These are phyloP conservation scores for Fusarium agapanthi DNA, from an alignment of 2,329 filamentous ascomycete species.

Conservation along the genomic window DNA sequence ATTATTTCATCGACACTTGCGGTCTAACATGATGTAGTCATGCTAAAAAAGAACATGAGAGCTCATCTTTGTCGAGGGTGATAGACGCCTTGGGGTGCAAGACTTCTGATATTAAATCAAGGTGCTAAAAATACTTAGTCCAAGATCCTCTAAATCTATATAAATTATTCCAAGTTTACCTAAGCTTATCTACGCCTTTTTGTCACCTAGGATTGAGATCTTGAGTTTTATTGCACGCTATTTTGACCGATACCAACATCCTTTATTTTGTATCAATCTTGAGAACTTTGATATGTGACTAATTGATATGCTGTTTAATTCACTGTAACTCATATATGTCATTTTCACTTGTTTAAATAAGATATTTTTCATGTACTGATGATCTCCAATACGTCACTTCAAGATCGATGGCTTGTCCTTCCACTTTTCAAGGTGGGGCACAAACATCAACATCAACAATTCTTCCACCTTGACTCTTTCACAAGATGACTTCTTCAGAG, in stretches of 20 bases:
- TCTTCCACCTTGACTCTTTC: background rate
- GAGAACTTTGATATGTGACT: too few species aligned
- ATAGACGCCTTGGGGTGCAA: background rate
- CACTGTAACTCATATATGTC: background rate
- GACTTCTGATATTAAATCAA: too few species aligned
- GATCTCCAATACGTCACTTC: conserved; percentile 8
- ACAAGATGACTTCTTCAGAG: conserved; percentile 23
- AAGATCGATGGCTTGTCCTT: conserved; percentile 13
- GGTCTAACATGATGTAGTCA: too few species aligned
- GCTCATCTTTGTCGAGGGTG: background rate
- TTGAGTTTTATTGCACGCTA: too few species aligned
- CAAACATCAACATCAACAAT: background rate
- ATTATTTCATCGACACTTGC: background rate
- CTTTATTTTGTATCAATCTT: background rate
- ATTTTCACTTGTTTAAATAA: background rate
- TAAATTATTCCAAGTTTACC: too few species aligned
- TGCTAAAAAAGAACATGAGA: background rate
- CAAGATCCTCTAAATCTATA: too few species aligned
- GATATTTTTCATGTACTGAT: background rate
- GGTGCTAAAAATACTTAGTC: too few species aligned
- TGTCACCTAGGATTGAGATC: too few species aligned
- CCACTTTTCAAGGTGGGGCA: conserved; percentile 34
- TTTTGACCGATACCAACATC: background rate
- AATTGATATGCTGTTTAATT: background rate
- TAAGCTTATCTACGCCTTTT: too few species aligned